Percentiles rank a stretch among this genome's conserved stretches.
Conservation (phyloP, 345 rosid species). For the Bruguiera gymnorhiza region DNA sequence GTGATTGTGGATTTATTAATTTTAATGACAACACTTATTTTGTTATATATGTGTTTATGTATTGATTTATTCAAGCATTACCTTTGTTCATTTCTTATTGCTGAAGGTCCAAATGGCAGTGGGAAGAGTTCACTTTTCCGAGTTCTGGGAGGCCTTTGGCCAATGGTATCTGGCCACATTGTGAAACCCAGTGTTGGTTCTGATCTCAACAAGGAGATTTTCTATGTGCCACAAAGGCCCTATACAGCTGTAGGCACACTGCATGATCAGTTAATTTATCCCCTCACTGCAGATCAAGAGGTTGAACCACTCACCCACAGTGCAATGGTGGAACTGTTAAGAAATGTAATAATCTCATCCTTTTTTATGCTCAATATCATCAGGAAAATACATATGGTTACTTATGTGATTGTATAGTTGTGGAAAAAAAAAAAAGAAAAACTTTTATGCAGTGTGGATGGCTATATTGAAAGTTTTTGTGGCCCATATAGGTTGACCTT, state of each 20-base stretch:
- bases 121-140: slow-evolving; percentile 99
- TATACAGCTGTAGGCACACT: slow-evolving; percentile 97
- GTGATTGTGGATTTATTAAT: too few relatives aligned
- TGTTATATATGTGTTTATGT: too few relatives aligned
- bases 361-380: not conserved
- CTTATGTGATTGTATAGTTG: too few relatives aligned
- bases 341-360: slow-evolving; percentile 60
- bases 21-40: too few relatives aligned
- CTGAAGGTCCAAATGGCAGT: slow-evolving; percentile 96
- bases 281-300: slow-evolving; percentile 75
- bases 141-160: slow-evolving; percentile 99
- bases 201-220: slow-evolving; percentile 96
- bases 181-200: slow-evolving; percentile 98
- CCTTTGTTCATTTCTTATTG: slow-evolving; percentile 12
- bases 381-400: too few relatives aligned
- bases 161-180: slow-evolving; percentile 85
- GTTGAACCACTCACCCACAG: slow-evolving; percentile 57
- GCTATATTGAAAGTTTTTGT: slow-evolving; percentile 10
- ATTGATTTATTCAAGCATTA: not conserved
- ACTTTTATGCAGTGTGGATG: too few relatives aligned
- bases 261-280: slow-evolving; percentile 95
- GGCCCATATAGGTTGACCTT: slow-evolving; percentile 69
- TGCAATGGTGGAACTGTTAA: slow-evolving; percentile 84
- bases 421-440: too few relatives aligned
- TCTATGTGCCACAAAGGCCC: slow-evolving; percentile 97